A percentile compares a stretch with the other conserved stretches of the same genome.
Conservation (phyloP, 768 basidiomycete genomes). For the Kwoniella mangroviensis region DNA sequence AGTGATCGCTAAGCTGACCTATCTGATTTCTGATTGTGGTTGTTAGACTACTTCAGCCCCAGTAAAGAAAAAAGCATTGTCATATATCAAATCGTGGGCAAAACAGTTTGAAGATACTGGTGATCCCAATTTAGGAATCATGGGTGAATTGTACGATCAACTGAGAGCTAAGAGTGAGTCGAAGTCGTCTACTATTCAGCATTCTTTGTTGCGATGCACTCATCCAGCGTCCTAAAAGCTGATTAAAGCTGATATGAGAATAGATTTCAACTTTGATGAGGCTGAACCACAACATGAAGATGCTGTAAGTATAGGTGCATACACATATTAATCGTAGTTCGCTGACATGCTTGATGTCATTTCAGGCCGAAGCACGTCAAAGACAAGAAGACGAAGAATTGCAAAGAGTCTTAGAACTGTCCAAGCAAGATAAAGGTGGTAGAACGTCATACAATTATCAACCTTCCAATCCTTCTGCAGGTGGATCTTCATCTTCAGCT, state of each 20-base stretch:
- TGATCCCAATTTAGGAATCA: conserved; percentile 78
- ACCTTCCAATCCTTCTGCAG: conserved; percentile 21
- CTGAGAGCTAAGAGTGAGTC: conserved; percentile 79
- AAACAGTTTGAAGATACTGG: conserved; percentile 71
- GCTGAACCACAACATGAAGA: conserved; percentile 44
- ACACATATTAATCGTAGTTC: background rate
- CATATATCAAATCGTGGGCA: conserved; percentile 79
- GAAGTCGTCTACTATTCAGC: background rate
- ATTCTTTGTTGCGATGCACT: background rate
- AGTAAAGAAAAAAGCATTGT: conserved; percentile 76
- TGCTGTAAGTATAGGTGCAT: conserved; percentile 27
- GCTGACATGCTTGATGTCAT: background rate
- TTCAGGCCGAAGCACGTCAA: conserved; percentile 72
- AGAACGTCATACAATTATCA: conserved; percentile 57
- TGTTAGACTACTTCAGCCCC: conserved; percentile 86
- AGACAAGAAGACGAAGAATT: conserved; percentile 92
- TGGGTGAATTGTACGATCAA: conserved; percentile 84
- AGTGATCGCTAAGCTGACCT: background rate
- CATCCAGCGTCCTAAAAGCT: background rate
- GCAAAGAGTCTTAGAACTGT: conserved; percentile 87
- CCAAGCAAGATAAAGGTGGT: conserved; percentile 89
- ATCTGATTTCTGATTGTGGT: background rate
- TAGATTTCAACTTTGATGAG: conserved; percentile 45
- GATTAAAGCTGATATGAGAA: background rate
- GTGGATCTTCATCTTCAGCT: conserved; percentile 28